Evolutionary conservation across 164 flowering plant species (phyloP), one percentile per base, ranked within the genome.

Genomic region (Vitis rotundifolia): DNA sequence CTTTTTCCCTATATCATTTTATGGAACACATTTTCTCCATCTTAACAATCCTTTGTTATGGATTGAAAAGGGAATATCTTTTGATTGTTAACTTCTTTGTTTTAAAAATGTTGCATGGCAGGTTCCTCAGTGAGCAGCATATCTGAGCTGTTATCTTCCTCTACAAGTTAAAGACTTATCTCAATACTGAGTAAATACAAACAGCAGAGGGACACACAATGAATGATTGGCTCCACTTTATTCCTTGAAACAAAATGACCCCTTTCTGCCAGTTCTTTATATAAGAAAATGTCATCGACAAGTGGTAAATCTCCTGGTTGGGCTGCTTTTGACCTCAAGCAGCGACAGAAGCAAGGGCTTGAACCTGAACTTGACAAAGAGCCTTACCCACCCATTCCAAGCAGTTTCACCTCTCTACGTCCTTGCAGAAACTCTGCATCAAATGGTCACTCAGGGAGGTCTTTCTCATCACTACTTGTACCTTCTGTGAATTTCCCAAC

Each of bases 261-360:
- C 49, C 15, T 60, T 50, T 53, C 70, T 52, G 52, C 65, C 1
- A 54, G 59, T 53, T 60, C 71, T 58, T 59, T 55, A 50, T 31
- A 67, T 19, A 56, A 63, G 47, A 82, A 83, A 76, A 81, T 80
- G 81, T 75, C 85, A 1, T 8, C 53, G 68, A 51, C 64, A 19
- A 78, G 72, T 57, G 82, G 77, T 37, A 84, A 78, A 74, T 78
- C 87, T 59, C 31, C 84, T 71, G 94, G 97, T 73, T 92, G 97
- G 97, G 84, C 97, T 69, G 89, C 94, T 22, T 85, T 88, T 81
- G 83, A 82, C 70, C 77, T 58, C 48, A 80, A 83, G 75, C 87
- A 85, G 66, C 78, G 76, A 13, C 81, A 84, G 59, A 71, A 74
- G 51, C 85, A 80, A 53, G 80, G 76, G 65, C 68, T 68, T 14